A percentile compares a stretch with the other conserved stretches of the same genome.
Conservation (phyloP, 139 green algal species). For the Tetradesmus obliquus region DNA sequence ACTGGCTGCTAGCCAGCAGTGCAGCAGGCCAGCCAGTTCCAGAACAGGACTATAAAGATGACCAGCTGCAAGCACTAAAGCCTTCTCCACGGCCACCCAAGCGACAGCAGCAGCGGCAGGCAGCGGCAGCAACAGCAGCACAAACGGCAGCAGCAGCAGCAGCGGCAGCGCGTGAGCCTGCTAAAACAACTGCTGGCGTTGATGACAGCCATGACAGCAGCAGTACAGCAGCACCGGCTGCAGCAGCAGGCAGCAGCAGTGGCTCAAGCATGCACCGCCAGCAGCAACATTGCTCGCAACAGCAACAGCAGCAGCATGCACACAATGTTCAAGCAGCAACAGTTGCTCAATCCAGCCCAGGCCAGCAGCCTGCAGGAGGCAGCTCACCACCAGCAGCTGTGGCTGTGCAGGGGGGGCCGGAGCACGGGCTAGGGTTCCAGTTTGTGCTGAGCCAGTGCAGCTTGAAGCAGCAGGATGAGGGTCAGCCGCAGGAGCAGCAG, state of each 20-base stretch:
- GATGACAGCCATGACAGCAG: neutral
- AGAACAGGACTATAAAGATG: conserved; percentile 36
- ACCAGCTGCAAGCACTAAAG: conserved; percentile 6
- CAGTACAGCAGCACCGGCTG: neutral
- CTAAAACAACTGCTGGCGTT: neutral
- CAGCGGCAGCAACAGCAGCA: neutral
- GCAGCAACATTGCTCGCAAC: neutral
- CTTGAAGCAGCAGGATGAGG: neutral
- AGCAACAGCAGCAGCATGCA: neutral
- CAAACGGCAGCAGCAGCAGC: neutral
- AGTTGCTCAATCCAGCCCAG: neutral
- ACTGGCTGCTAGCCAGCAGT: conserved; percentile 32
- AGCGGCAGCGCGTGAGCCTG: neutral
- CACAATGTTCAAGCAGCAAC: neutral
- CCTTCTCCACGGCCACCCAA: neutral
- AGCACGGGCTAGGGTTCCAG: neutral
- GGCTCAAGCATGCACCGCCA: neutral
- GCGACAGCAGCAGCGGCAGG: neutral
- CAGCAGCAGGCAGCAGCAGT: conserved; percentile 6
- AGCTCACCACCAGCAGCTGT: neutral
- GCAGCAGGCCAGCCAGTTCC: conserved; percentile 33
- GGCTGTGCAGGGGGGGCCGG: neutral
- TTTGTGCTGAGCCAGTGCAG: conserved; percentile 6
- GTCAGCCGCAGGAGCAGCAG: neutral
- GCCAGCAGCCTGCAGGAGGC: neutral